Conservation (phyloP, 2,329 filamentous ascomycete species). For the Endothia cerciana region DNA sequence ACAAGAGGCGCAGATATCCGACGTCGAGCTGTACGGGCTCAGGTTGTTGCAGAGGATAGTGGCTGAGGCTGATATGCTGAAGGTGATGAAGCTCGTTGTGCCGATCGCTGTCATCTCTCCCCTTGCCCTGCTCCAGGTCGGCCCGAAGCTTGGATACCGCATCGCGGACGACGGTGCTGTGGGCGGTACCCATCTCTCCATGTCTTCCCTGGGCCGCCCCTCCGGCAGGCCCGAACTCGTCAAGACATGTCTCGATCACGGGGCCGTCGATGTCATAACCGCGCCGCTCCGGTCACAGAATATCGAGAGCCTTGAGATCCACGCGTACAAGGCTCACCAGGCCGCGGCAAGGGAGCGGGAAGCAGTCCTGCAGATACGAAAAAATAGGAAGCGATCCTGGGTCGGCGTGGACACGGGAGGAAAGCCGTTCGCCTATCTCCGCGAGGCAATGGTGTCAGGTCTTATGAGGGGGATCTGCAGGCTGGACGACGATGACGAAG, state of each 20-base stretch:
- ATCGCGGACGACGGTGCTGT: constrained; percentile 11
- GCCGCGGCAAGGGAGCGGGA: constrained; percentile 75
- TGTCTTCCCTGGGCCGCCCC: constrained; percentile 6
- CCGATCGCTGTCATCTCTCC: constrained; percentile 55
- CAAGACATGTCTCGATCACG: constrained; percentile 77
- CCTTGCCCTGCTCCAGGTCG: constrained; percentile 17
- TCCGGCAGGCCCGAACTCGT: constrained; percentile 23
- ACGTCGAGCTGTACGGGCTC: constrained; percentile 59
- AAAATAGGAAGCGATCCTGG: constrained; percentile 86
- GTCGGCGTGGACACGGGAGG: constrained; percentile 78
- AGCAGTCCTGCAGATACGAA: constrained; percentile 71
- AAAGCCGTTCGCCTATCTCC: constrained; percentile 84
- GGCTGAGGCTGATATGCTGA: constrained; percentile 60
- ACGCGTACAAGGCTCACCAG: constrained; percentile 81
- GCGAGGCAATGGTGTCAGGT: constrained; percentile 91
- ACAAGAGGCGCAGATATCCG: constrained; percentile 38
- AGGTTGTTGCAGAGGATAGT: constrained; percentile 59
- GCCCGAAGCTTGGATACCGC: constrained; percentile 9
- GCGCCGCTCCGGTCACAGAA: constrained; percentile 77
- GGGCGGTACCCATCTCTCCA: constrained; percentile 15
- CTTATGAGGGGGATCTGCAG: constrained; percentile 90
- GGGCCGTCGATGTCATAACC: constrained; percentile 82
- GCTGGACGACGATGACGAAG: constrained; percentile 62
- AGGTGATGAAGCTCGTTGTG: constrained; percentile 59
- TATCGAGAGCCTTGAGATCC: constrained; percentile 76